Base-by-base conservation (phyloP, 345 rosid species). In the Gossypium turneri region DNA sequence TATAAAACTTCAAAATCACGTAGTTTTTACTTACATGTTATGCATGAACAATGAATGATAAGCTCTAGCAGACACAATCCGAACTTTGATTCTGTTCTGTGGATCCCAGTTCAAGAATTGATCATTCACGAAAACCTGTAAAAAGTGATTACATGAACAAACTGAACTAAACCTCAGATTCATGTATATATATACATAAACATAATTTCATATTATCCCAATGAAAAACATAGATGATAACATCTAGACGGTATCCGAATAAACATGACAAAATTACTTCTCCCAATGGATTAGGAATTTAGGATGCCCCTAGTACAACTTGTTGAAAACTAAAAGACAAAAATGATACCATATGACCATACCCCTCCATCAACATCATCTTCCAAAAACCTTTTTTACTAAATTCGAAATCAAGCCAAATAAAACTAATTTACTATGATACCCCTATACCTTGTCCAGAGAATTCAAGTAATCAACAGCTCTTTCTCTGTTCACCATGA, bases 391-490 rank as follows among this genome's bases (percentile, higher is more conserved):
- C 1, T 5, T 5, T 34, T 34, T 34, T 34, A 34, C 7, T 34
- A 34, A 34, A 34, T 34, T 34, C 41, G 1, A 34, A 34, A 34
- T 4, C 38, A 34, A 34, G 41, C 7, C 41, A 34, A 34, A 1
- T 34, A 66, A 70, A 79, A 59, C 65, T 20, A 52, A 57, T 47
- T n/a, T n/a, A 63, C 7, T 38, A 16, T 41, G 12, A 3, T n/a
- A 10, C 47, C 91, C 97, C 90, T 89, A 83, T 90, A 90, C 99
- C 94, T 96, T 96, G 73, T 96, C 97, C 84, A 96, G 85, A 62
- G 98, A 93, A 81, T 96, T 96, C 87, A 96, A 81, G 86, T 96
- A 96, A 82, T 96, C 99, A 72, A 96, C 99, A 63, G 99, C 99
- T 83, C 99, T 85, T 78, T 96, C 99, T 71, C 99, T 85, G 86